Evolutionary conservation across 2,329 filamentous ascomycete genomes (phyloP).

Genomic region (Diplodia intermedia): DNA sequence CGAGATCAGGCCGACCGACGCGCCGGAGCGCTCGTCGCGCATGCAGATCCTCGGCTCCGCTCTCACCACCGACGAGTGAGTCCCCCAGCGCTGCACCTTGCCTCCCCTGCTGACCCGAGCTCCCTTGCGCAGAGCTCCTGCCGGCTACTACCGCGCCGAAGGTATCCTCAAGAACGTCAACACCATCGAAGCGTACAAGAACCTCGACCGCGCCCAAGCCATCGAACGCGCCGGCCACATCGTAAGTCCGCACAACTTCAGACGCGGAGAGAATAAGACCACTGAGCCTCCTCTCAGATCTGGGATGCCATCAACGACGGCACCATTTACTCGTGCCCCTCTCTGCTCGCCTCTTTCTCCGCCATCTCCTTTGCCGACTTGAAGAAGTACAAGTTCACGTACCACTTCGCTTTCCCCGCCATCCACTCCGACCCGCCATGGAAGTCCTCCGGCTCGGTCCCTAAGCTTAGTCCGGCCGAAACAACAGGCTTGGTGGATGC

Average conservation of each 20-base stretch:
- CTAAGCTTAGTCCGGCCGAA: constrained; percentile 69
- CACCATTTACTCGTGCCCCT: constrained; percentile 93
- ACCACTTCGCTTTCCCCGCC: constrained; percentile 96
- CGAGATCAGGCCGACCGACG: constrained; percentile 75
- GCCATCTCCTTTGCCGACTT: constrained; percentile 93
- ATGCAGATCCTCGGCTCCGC: constrained; percentile 92
- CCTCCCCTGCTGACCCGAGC: background rate
- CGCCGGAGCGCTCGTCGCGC: constrained; percentile 77
- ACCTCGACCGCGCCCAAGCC: constrained; percentile 78
- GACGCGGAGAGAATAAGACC: background rate
- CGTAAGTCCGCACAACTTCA: constrained; percentile 56
- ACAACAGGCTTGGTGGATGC: constrained; percentile 80
- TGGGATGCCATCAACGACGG: constrained; percentile 98
- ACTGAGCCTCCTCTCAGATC: constrained; percentile 65
- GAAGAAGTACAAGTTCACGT: constrained; percentile 97
- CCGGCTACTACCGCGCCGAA: constrained; percentile 79
- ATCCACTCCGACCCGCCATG: constrained; percentile 87
- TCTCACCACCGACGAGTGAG: constrained; percentile 81
- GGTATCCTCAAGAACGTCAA: constrained; percentile 97
- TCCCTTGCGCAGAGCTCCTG: constrained; percentile 53
- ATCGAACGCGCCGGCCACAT: constrained; percentile 80
- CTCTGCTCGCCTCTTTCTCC: constrained; percentile 85
- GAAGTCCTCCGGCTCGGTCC: constrained; percentile 56
- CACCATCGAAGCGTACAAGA: constrained; percentile 91
- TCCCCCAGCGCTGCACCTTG: constrained; percentile 35